phyloP scores from a whole-genome alignment of 805 yeast species.

The Wickerhamomyces canadensis region DNA sequence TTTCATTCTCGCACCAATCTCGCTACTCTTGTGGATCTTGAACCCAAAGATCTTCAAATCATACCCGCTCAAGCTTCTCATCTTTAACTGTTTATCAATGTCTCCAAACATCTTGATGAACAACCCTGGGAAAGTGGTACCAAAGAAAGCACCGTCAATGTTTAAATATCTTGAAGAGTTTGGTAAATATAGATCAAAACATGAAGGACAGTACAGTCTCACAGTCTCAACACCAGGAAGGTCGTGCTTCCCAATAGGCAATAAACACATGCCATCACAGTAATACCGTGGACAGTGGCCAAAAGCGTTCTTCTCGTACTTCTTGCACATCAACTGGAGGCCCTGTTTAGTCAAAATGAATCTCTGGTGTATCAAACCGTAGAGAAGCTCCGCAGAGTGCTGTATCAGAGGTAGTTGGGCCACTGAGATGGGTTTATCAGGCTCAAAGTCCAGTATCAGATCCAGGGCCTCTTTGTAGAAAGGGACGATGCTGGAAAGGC shows the following conservation, averaged over 20 bases:
- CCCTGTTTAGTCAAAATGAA: conserved; percentile 88
- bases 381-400: conserved; percentile 85
- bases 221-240: conserved; percentile 90
- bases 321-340: conserved; percentile 85
- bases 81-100: conserved; percentile 67
- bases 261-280: conserved; percentile 84
- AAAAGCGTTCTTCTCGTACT: conserved; percentile 82
- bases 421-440: conserved; percentile 46
- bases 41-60: conserved; percentile 86
- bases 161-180: conserved; percentile 79
- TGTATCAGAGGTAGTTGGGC: conserved; percentile 73
- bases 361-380: conserved; percentile 92
- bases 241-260: conserved; percentile 91
- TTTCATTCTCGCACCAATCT: conserved; percentile 89
- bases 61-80: conserved; percentile 43
- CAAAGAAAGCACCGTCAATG: conserved; percentile 95
- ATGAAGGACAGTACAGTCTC: conserved; percentile 88
- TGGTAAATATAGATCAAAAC: conserved; percentile 87
- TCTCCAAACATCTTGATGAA: conserved; percentile 91
- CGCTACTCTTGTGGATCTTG: conserved; percentile 64
- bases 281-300: conserved; percentile 88
- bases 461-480: conserved; percentile 89
- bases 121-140: conserved; percentile 91
- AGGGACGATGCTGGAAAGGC: conserved; percentile 79
- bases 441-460: conserved; percentile 76